phyloP scores from a whole-genome alignment of 148 eudicot genomes.

The Silene uniflora region DNA sequence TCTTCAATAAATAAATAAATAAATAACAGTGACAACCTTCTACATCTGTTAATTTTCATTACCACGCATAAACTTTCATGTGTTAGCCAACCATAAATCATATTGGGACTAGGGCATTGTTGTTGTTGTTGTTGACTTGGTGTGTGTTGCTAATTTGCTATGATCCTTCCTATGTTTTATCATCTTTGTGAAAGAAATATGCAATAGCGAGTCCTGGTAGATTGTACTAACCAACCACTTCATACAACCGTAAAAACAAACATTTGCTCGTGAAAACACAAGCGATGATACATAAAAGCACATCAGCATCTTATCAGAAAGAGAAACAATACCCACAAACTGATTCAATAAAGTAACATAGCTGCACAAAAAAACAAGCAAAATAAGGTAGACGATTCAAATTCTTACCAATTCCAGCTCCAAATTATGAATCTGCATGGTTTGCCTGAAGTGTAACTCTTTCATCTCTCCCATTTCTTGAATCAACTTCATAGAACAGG shows the following conservation, averaged over 20 bases:
- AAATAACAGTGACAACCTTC: neutral
- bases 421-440: conserved; percentile 33
- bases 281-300: neutral
- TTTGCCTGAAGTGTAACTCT: conserved; percentile 37
- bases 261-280: neutral
- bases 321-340: neutral
- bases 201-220: neutral
- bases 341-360: neutral
- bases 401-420: conserved; percentile 56
- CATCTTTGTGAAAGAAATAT: neutral
- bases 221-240: neutral
- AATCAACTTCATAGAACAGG: conserved; percentile 38
- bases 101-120: neutral
- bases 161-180: neutral
- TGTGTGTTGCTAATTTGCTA: neutral
- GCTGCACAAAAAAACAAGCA: neutral
- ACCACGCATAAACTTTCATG: neutral
- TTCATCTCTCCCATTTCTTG: conserved; percentile 46
- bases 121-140: neutral
- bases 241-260: neutral
- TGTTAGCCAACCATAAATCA: neutral
- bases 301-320: neutral
- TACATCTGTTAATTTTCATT: conserved; percentile 3
- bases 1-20: neutral
- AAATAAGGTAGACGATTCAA: neutral